Conservation (phyloP, 495 filamentous ascomycete species). For the Neurospora sp. region DNA sequence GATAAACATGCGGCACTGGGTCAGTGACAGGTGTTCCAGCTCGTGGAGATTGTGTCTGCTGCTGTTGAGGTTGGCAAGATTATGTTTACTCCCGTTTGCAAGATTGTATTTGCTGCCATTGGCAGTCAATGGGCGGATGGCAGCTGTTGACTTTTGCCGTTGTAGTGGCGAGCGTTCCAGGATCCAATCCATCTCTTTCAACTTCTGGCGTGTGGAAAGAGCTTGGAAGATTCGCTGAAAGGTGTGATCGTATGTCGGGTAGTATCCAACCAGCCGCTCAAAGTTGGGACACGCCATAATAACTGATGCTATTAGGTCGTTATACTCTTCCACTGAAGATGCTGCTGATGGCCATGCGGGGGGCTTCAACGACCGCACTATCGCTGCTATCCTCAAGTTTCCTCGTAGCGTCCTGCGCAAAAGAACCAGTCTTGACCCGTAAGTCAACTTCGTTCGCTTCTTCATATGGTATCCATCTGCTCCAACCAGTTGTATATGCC, state of each 20-base stretch:
- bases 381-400: slow-evolving; percentile 57
- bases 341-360: slow-evolving; percentile 49
- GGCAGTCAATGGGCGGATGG: not conserved
- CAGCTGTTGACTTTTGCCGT: slow-evolving; percentile 8
- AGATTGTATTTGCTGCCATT: not conserved
- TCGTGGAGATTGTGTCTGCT: slow-evolving; percentile 6
- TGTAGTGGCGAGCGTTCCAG: slow-evolving; percentile 37
- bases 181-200: slow-evolving; percentile 77
- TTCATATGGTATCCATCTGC: slow-evolving; percentile 56
- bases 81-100: slow-evolving; percentile 6
- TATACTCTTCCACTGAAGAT: slow-evolving; percentile 47
- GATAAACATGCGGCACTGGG: slow-evolving; percentile 59
- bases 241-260: slow-evolving; percentile 58
- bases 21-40: slow-evolving; percentile 46
- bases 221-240: slow-evolving; percentile 71
- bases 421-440: slow-evolving; percentile 60
- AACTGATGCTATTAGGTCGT: slow-evolving; percentile 65
- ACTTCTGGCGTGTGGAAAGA: slow-evolving; percentile 58
- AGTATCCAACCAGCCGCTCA: slow-evolving; percentile 61
- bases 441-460: slow-evolving; percentile 56
- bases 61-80: not conserved
- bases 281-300: slow-evolving; percentile 82
- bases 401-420: slow-evolving; percentile 67
- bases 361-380: slow-evolving; percentile 66
- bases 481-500: slow-evolving; percentile 57